A percentile compares a stretch with the other conserved stretches of the same genome.
Conservation (phyloP, 1,139 yeast species). For the Nakaseomyces nivariensis region DNA sequence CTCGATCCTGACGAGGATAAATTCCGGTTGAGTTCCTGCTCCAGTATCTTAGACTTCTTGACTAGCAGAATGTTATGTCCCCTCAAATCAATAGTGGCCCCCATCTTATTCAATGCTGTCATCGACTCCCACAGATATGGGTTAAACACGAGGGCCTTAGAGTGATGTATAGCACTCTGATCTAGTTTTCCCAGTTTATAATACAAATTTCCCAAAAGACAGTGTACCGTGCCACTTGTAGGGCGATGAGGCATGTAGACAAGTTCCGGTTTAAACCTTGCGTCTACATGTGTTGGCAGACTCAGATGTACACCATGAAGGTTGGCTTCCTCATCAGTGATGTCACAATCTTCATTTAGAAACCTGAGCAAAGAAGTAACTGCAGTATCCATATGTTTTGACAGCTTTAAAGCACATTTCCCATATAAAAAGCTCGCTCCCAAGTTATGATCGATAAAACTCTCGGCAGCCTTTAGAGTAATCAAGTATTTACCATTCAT, state of each 20-base stretch:
- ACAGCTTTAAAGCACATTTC: slow-evolving; percentile 19
- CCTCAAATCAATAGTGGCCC: slow-evolving; percentile 56
- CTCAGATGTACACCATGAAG: not conserved
- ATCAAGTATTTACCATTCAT: slow-evolving; percentile 19
- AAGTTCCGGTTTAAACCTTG: not conserved
- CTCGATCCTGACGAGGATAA: not conserved
- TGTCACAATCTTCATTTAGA: slow-evolving; percentile 2
- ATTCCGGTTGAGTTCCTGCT: not conserved
- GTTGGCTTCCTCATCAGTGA: slow-evolving; percentile 2
- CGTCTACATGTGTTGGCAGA: not conserved
- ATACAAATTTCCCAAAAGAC: slow-evolving; percentile 64
- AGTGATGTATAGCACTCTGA: slow-evolving; percentile 57
- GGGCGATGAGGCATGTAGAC: slow-evolving; percentile 32
- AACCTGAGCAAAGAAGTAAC: slow-evolving; percentile 8
- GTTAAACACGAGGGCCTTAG: slow-evolving; percentile 58
- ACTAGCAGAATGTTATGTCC: slow-evolving; percentile 10
- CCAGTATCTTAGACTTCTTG: slow-evolving; percentile 1
- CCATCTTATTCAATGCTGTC: slow-evolving; percentile 62
- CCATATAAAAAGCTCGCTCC: slow-evolving; percentile 24
- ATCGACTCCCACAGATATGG: slow-evolving; percentile 85
- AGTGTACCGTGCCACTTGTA: slow-evolving; percentile 54
- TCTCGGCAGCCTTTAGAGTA: slow-evolving; percentile 18
- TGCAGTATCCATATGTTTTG: slow-evolving; percentile 17
- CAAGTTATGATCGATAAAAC: slow-evolving; percentile 16
- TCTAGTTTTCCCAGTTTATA: slow-evolving; percentile 47